These are phyloP conservation scores for Colletotrichum sp. DNA, from an alignment of 2,329 filamentous ascomycete genomes.

Conservation along the genomic window DNA sequence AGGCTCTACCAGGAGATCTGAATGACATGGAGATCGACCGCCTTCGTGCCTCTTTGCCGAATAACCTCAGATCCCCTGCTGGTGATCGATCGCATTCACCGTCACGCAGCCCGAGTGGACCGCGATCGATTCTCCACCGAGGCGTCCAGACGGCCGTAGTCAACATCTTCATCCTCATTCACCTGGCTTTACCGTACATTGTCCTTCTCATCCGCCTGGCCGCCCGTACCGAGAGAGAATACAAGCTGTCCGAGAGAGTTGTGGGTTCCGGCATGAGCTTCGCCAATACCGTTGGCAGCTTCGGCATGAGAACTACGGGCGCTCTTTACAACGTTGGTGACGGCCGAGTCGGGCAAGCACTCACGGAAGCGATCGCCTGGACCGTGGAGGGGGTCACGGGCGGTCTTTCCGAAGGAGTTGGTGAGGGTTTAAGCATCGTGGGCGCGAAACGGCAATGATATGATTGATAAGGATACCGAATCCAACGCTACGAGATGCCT, in stretches of 20 bases:
- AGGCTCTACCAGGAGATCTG: constrained; percentile 64
- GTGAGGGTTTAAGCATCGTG: constrained; percentile 32
- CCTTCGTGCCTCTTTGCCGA: constrained; percentile 57
- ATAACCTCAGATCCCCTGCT: constrained; percentile 23
- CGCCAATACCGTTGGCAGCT: constrained; percentile 58
- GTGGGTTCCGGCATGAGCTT: constrained; percentile 56
- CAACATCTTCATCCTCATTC: constrained; percentile 62
- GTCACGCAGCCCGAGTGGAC: constrained; percentile 10
- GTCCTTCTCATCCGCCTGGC: constrained; percentile 56
- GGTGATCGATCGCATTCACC: constrained; percentile 31
- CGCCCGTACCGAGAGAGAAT: constrained; percentile 69
- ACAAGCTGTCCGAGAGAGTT: constrained; percentile 67
- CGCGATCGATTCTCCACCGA: constrained; percentile 60
- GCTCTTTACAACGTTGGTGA: constrained; percentile 66
- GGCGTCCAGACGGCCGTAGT: constrained; percentile 61
- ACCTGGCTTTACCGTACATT: constrained; percentile 67
- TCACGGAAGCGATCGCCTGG: constrained; percentile 64
- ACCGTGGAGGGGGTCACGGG: constrained; percentile 68
- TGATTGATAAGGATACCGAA: background rate
- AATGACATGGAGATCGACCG: constrained; percentile 57
- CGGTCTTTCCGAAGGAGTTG: constrained; percentile 70
- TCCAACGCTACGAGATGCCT: background rate
- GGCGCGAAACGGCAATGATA: constrained; percentile 15
- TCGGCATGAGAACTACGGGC: constrained; percentile 55
- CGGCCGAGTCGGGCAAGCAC: constrained; percentile 64